These are phyloP conservation scores for Geotrichum candidum DNA, from an alignment of 1,139 yeast genomes.

Conservation along the genomic window DNA sequence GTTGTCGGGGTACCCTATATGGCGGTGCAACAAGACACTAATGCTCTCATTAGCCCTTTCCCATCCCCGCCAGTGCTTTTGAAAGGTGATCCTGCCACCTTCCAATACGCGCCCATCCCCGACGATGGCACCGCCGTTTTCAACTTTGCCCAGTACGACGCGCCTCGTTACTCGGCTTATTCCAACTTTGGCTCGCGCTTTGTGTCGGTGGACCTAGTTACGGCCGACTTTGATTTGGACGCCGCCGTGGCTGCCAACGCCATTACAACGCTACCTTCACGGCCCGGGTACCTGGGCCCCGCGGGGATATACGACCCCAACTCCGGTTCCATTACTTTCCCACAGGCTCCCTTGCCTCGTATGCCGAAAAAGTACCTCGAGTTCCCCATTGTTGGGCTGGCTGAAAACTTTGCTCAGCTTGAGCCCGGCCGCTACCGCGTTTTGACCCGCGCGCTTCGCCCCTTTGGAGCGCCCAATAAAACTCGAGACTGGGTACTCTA, in stretches of 20 bases:
- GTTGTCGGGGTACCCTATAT: constrained; percentile 12
- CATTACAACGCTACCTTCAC: neutral
- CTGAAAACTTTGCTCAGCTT: constrained; percentile 2
- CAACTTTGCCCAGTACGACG: neutral
- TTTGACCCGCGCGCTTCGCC: constrained; percentile 12
- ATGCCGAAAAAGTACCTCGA: neutral
- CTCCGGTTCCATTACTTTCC: constrained; percentile 1
- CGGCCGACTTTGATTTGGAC: neutral
- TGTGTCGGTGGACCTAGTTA: constrained; percentile 13
- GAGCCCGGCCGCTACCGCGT: constrained; percentile 12
- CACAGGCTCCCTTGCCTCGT: neutral
- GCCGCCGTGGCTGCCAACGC: neutral
- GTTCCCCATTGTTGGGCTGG: neutral
- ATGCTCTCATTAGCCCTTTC: neutral
- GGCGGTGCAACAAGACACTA: constrained; percentile 8
- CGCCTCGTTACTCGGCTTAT: neutral
- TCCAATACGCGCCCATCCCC: neutral
- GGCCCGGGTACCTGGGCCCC: constrained; percentile 7
- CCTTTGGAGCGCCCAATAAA: constrained; percentile 9
- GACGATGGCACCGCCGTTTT: neutral
- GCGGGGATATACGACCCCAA: neutral
- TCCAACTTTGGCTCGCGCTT: constrained; percentile 7
- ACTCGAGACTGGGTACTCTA: constrained; percentile 5
- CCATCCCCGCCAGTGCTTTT: neutral
- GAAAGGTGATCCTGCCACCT: neutral